Conservation (phyloP, 202 grass and related monocot genomes). For the Carex sylvatica region DNA sequence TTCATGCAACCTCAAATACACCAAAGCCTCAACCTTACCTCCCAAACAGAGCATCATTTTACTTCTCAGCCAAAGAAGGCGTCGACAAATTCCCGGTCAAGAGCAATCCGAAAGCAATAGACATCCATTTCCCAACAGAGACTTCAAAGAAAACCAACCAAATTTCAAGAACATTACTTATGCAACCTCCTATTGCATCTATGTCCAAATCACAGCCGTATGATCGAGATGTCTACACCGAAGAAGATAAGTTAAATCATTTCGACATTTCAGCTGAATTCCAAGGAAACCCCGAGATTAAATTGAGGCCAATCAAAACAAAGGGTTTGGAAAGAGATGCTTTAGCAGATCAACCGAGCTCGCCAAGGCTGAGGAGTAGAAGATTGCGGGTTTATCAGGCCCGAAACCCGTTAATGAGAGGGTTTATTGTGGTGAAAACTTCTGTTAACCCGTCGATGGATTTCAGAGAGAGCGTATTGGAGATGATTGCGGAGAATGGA, state of each 20-base stretch:
- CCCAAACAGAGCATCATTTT: constrained; percentile 63
- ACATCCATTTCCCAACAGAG: constrained; percentile 41
- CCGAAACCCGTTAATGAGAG: constrained; percentile 36
- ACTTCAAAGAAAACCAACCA: constrained; percentile 15
- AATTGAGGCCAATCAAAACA: constrained; percentile 15
- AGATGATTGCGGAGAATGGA: constrained; percentile 85
- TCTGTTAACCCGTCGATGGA: constrained; percentile 70
- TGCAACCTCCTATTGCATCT: not conserved
- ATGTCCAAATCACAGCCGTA: not conserved
- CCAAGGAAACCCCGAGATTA: not conserved
- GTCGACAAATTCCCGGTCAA: constrained; percentile 38
- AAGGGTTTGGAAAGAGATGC: not conserved
- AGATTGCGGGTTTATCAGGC: constrained; percentile 23
- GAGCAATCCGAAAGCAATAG: constrained; percentile 47
- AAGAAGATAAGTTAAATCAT: constrained; percentile 6
- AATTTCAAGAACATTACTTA: not conserved
- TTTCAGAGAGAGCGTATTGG: constrained; percentile 82
- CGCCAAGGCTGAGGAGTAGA: constrained; percentile 22
- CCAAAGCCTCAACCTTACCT: constrained; percentile 15
- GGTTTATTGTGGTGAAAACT: constrained; percentile 82
- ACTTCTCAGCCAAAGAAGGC: constrained; percentile 54
- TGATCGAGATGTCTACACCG: constrained; percentile 27
- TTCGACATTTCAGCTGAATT: not conserved
- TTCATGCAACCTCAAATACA: not conserved
- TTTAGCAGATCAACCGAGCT: constrained; percentile 6